Percentiles rank a stretch among this genome's conserved stretches.
These are phyloP conservation scores for Citrullus amarus DNA, from an alignment of 306 rosid species.

Conservation along the genomic window DNA sequence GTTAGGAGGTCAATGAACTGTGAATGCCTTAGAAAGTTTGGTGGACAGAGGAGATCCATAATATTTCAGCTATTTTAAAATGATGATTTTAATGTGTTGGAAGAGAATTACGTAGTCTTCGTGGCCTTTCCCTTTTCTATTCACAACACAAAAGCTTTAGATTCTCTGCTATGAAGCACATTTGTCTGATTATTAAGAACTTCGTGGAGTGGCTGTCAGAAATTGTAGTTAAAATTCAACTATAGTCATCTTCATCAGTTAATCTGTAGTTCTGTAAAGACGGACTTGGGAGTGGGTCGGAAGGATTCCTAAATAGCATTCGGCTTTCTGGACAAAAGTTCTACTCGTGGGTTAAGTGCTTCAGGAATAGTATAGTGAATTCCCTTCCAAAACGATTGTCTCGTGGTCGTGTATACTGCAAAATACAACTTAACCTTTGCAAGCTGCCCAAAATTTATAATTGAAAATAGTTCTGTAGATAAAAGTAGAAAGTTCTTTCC, in stretches of 20 bases:
- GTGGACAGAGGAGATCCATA: not conserved
- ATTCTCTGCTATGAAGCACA: constrained; percentile 1
- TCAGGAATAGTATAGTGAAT: not conserved
- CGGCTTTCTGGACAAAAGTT: not conserved
- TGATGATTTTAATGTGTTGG: not conserved
- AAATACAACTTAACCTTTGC: not conserved
- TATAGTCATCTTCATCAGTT: not conserved
- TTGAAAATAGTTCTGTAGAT: not conserved
- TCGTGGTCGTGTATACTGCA: not conserved
- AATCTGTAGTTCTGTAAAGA: not conserved
- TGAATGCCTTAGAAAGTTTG: not conserved
- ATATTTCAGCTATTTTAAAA: not conserved
- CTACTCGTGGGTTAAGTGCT: not conserved
- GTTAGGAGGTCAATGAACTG: not conserved
- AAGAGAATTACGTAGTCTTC: not conserved
- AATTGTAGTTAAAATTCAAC: not conserved
- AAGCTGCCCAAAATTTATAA: not conserved
- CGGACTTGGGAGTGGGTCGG: not conserved
- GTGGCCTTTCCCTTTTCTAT: not conserved
- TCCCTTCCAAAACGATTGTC: not conserved
- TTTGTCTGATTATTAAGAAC: not conserved
- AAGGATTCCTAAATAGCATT: not conserved
- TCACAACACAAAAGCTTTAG: not conserved
- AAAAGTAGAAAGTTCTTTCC: not conserved
- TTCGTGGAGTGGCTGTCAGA: not conserved